A percentile compares a stretch with the other conserved stretches of the same genome.
Conservation (phyloP, 2,329 filamentous ascomycete genomes). For the Ophiosphaerella narmari region DNA sequence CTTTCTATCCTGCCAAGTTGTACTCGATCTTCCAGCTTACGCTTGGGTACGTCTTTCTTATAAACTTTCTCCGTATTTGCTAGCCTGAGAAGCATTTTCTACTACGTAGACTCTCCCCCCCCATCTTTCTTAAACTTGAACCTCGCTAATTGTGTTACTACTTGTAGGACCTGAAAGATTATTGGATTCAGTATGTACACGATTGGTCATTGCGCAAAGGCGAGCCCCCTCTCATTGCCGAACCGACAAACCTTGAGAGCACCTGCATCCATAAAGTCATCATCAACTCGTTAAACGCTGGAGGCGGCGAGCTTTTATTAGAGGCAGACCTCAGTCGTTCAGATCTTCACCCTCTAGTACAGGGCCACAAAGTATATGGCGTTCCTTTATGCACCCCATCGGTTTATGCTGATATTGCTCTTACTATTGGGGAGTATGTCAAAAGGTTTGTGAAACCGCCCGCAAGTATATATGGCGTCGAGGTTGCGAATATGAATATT, state of each 20-base stretch:
- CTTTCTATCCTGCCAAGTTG: constrained; percentile 28
- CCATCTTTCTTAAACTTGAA: not conserved
- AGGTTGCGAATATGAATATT: constrained; percentile 3
- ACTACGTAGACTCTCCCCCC: too few relatives aligned
- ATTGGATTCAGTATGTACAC: constrained; percentile 44
- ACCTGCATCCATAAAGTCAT: not conserved
- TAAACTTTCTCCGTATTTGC: too few relatives aligned
- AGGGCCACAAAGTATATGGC: constrained; percentile 20
- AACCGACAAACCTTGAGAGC: not conserved
- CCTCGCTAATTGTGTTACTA: constrained; percentile 18
- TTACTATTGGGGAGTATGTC: constrained; percentile 33
- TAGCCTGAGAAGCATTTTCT: too few relatives aligned
- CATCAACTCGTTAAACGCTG: not conserved
- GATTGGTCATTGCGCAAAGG: constrained; percentile 7
- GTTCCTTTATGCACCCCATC: constrained; percentile 19
- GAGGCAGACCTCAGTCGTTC: constrained; percentile 16
- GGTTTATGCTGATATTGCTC: constrained; percentile 42
- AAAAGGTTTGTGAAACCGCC: constrained; percentile 8
- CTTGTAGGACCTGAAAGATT: constrained; percentile 40
- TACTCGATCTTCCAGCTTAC: constrained; percentile 41
- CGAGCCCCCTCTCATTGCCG: constrained; percentile 2
- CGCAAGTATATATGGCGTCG: not conserved
- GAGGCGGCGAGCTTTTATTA: constrained; percentile 6
- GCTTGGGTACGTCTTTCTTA: constrained; percentile 15
- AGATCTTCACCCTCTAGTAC: constrained; percentile 11